A percentile compares a stretch with the other conserved stretches of the same genome.
Conservation (phyloP, 2,329 filamentous ascomycete genomes). For the Ophiocordyceps camponoti-saundersi region DNA sequence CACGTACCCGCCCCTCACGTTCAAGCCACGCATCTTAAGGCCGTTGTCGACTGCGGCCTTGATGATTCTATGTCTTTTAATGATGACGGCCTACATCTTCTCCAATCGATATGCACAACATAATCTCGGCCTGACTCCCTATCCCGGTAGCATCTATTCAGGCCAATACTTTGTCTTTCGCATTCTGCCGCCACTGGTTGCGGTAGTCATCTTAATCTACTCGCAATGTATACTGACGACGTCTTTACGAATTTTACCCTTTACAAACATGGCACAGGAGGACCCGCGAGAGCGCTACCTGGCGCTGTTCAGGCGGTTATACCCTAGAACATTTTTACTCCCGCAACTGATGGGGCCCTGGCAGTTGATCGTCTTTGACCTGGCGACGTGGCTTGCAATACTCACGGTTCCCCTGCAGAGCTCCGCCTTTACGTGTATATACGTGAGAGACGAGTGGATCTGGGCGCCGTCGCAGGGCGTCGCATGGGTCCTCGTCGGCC, state of each 20-base stretch:
- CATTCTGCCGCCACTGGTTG: conserved; percentile 66
- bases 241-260: conserved; percentile 62
- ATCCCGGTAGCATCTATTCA: conserved; percentile 48
- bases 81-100: conserved; percentile 57
- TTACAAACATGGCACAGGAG: conserved; percentile 56
- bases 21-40: conserved; percentile 55
- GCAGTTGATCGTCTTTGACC: conserved; percentile 46
- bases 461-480: conserved; percentile 69
- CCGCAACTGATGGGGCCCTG: conserved; percentile 43
- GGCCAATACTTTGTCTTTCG: conserved; percentile 72
- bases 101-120: conserved; percentile 50
- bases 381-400: conserved; percentile 60
- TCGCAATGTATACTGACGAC: conserved; percentile 58
- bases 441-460: conserved; percentile 44
- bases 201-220: conserved; percentile 56
- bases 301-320: conserved; percentile 50
- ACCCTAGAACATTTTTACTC: conserved; percentile 52
- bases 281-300: conserved; percentile 40
- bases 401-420: conserved; percentile 72
- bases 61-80: conserved; percentile 45
- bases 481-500: conserved; percentile 57
- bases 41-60: conserved; percentile 44
- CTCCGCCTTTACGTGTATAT: conserved; percentile 51
- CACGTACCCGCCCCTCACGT: conserved; percentile 39
- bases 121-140: conserved; percentile 49